Percentiles rank a stretch among this genome's conserved stretches.
phyloP scores from a whole-genome alignment of 2,329 filamentous ascomycete genomes.

The Oidium heveae region DNA sequence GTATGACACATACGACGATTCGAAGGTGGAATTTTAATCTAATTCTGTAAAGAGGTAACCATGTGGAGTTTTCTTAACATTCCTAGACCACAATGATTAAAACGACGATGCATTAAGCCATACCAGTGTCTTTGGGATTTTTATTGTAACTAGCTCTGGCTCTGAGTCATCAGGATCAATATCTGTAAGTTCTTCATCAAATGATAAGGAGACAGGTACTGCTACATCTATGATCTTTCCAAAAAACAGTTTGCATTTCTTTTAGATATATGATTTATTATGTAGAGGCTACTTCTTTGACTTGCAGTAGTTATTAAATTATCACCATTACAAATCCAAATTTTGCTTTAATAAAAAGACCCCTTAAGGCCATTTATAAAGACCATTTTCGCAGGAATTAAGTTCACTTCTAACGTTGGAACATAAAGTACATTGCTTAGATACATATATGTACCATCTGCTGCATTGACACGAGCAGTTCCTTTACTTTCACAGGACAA shows the following conservation, averaged over 20 bases:
- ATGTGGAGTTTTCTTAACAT: neutral
- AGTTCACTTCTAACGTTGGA: neutral
- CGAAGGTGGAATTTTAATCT: neutral
- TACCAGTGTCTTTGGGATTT: neutral
- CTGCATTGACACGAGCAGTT: neutral
- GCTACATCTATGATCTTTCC: neutral
- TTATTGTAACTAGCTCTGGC: neutral
- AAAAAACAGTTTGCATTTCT: neutral
- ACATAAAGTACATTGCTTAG: neutral
- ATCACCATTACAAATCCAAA: neutral
- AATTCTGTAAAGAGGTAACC: neutral
- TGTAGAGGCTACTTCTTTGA: neutral
- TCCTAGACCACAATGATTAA: slow-evolving; percentile 1
- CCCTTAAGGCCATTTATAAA: neutral
- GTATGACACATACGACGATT: neutral
- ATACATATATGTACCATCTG: neutral
- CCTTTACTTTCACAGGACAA: neutral
- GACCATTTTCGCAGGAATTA: neutral
- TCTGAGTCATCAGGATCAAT: neutral
- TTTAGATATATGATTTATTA: neutral
- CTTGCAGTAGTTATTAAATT: neutral
- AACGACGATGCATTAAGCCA: neutral
- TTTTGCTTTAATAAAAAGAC: neutral
- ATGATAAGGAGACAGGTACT: neutral
- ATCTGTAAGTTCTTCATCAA: neutral